Conservation (phyloP, 1,284 basidiomycete genomes). For the Moesziomyces parantarcticus region DNA sequence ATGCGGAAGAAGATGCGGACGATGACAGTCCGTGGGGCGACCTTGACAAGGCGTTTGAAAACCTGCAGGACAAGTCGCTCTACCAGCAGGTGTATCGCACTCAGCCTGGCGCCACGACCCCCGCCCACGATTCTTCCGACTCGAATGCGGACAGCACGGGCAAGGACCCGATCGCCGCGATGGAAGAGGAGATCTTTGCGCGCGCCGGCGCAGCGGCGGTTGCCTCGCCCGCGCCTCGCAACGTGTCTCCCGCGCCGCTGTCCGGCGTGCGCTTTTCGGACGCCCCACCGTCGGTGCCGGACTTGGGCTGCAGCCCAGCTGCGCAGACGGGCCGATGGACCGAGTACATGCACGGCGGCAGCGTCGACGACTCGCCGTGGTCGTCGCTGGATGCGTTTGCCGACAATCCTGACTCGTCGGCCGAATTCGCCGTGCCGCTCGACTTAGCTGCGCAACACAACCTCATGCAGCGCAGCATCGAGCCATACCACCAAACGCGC, state of each 20-base stretch:
- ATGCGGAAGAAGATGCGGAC: constrained; percentile 22
- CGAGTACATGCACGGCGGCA: constrained; percentile 44
- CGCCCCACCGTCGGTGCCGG: constrained; percentile 16
- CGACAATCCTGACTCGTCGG: constrained; percentile 42
- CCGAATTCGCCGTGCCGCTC: constrained; percentile 37
- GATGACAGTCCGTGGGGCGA: constrained; percentile 55
- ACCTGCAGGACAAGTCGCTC: constrained; percentile 33
- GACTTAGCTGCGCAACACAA: constrained; percentile 19
- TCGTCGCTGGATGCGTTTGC: constrained; percentile 54
- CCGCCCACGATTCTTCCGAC: too few relatives aligned
- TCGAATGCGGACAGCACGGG: background rate
- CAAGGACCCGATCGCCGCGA: constrained; percentile 30
- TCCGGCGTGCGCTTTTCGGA: constrained; percentile 25
- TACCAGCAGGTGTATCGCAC: constrained; percentile 38
- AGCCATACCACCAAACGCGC: constrained; percentile 1
- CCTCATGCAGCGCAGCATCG: constrained; percentile 13
- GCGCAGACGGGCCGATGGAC: constrained; percentile 31
- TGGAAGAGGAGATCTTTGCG: constrained; percentile 53
- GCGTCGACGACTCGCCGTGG: constrained; percentile 53
- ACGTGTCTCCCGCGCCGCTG: background rate
- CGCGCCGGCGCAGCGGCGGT: constrained; percentile 45
- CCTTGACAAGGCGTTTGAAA: constrained; percentile 48
- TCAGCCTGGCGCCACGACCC: too few relatives aligned
- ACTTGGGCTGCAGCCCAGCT: background rate
- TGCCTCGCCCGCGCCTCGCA: constrained; percentile 1